Base-by-base conservation (phyloP, 108 stramenopile species). In the Epipyxis sp. region DNA sequence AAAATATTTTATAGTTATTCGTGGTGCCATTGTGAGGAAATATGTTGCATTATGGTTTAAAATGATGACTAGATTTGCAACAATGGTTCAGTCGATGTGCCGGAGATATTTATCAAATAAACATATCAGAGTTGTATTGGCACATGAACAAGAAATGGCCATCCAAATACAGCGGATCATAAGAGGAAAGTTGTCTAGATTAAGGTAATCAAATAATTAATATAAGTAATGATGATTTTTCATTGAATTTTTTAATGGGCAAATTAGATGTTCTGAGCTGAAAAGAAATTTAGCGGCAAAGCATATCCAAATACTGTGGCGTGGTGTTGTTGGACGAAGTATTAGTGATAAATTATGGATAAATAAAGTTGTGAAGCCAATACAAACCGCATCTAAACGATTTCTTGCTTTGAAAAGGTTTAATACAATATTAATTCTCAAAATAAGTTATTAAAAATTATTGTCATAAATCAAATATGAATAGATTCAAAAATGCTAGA, bases 141-240 rank as follows among this genome's bases (percentile, higher is more conserved):
- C 25, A 13, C 10, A 35, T 29, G 61, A 65, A 65, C 3, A 32
- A 65, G 25, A 29, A 32, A 65, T 65, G 61, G 25, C 34, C 25
- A 65, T 65, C 3, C 61, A 6, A 65, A 74, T 74, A 74, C 71
- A 74, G 43, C 20, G 46, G 3, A 35, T 74, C 20, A 42, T 37
- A 42, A 37, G 44, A 32, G 13, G 34, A 27, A 39, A 35, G 34
- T 57, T 74, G 20, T 37, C 71, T 39, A 39, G 71, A 37, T 27
- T 34, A 74, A 74, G 25, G 34, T 39, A 10, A 10, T 10, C 3
- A 29, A 3, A 10, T 37, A 37, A 43, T 30, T 54, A n/a, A n/a
- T n/a, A n/a, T n/a, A n/a, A n/a, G n/a, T n/a, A n/a, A n/a, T n/a
- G n/a, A n/a, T n/a, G n/a, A n/a, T n/a, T n/a, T n/a, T n/a, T n/a